These are phyloP conservation scores for Lepraria neglecta DNA, from an alignment of 495 filamentous ascomycete genomes.

Conservation along the genomic window DNA sequence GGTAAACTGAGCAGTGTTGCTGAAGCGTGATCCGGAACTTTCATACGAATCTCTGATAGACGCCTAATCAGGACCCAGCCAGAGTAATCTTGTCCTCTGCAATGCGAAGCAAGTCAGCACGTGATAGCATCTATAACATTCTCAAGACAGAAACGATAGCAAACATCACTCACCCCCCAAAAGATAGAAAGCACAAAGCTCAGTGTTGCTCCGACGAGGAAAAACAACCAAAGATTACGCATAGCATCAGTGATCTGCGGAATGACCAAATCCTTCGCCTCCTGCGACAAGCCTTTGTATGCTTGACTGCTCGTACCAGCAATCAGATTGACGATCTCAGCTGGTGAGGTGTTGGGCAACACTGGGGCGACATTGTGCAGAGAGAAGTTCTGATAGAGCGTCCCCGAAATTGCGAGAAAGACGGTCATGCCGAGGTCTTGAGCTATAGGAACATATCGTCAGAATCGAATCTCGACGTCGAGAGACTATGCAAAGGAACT, in stretches of 20 bases:
- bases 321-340: conserved; percentile 3
- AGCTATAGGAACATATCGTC: not conserved
- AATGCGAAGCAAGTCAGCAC: conserved; percentile 2
- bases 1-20: not conserved
- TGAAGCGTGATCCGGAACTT: not conserved
- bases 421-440: conserved; percentile 4
- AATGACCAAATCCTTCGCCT: conserved; percentile 3
- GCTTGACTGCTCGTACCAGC: not conserved
- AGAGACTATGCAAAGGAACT: conserved; percentile 2
- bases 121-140: conserved; percentile 1
- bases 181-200: conserved; percentile 6
- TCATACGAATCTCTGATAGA: not conserved
- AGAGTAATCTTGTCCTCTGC: not conserved
- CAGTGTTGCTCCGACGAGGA: conserved; percentile 5
- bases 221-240: not conserved
- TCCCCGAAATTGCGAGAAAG: conserved; percentile 3
- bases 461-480: not conserved
- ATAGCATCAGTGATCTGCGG: conserved; percentile 3
- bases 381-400: conserved; percentile 6
- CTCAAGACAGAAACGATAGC: not conserved
- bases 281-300: conserved; percentile 2
- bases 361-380: conserved; percentile 5
- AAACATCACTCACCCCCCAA: not conserved
- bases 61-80: not conserved
- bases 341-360: conserved; percentile 1